These are phyloP conservation scores for Neoboletus subvelutipes DNA, from an alignment of 768 basidiomycete genomes.

Conservation along the genomic window DNA sequence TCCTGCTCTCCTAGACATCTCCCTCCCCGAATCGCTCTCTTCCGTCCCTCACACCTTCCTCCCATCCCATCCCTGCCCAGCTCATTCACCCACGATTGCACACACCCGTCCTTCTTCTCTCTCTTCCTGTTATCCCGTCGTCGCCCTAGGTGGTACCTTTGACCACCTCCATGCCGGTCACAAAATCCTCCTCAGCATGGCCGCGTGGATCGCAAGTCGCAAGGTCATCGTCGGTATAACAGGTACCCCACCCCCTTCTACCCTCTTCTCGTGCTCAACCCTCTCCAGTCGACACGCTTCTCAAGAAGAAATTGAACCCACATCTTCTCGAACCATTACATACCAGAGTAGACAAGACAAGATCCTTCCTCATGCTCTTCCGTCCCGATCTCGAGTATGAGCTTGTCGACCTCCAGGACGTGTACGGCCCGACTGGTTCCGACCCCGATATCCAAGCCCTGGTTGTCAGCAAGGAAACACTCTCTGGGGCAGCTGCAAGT, in stretches of 20 bases:
- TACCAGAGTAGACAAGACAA: conserved; percentile 54
- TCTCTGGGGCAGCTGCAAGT: conserved; percentile 74
- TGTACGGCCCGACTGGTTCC: conserved; percentile 88
- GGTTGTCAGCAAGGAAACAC: conserved; percentile 89
- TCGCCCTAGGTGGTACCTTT: conserved; percentile 94
- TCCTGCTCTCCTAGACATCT: conserved; percentile 22
- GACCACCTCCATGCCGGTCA: conserved; percentile 98
- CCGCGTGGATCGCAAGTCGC: conserved; percentile 70
- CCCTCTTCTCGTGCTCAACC: conserved; percentile 11
- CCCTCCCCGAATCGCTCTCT: conserved; percentile 44
- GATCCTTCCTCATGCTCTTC: conserved; percentile 70
- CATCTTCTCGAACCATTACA: conserved; percentile 64
- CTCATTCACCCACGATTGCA: neutral
- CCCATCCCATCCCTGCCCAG: conserved; percentile 7
- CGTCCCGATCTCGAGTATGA: conserved; percentile 64
- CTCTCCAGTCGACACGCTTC: conserved; percentile 61
- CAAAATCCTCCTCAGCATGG: conserved; percentile 94
- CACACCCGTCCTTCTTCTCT: neutral
- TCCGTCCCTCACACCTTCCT: conserved; percentile 33
- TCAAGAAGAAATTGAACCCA: conserved; percentile 68
- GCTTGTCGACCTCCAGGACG: conserved; percentile 74
- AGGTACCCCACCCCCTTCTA: conserved; percentile 42
- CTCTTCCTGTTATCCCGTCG: conserved; percentile 52
- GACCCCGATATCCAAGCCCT: conserved; percentile 89
- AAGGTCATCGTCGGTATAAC: conserved; percentile 92